A percentile compares a stretch with the other conserved stretches of the same genome.
Conservation (phyloP, 495 filamentous ascomycete genomes). For the Tuber magnatum region DNA sequence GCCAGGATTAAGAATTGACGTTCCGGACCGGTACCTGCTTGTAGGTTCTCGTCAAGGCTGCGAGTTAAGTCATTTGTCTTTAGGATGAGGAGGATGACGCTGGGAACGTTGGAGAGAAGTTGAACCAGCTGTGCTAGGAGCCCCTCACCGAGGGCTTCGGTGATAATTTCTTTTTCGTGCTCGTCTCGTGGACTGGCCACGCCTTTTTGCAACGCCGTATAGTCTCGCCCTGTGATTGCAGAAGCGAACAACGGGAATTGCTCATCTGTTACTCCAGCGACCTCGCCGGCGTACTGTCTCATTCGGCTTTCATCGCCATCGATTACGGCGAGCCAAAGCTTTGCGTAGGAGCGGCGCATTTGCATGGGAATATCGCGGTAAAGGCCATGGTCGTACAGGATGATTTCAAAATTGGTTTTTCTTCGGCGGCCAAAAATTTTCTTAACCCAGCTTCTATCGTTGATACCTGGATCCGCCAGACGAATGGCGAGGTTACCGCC, state of each 20-base stretch:
- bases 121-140: slow-evolving; percentile 81
- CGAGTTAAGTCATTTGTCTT: slow-evolving; percentile 98
- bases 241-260: slow-evolving; percentile 94
- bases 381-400: slow-evolving; percentile 95
- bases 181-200: slow-evolving; percentile 55
- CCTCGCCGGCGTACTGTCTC: slow-evolving; percentile 80
- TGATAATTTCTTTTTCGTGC: slow-evolving; percentile 73
- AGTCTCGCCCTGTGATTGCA: slow-evolving; percentile 94
- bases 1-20: slow-evolving; percentile 91
- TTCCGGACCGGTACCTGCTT: slow-evolving; percentile 79
- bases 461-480: slow-evolving; percentile 45
- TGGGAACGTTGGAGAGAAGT: slow-evolving; percentile 77
- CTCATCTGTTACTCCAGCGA: slow-evolving; percentile 81
- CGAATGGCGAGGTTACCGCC: slow-evolving; percentile 95
- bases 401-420: slow-evolving; percentile 84
- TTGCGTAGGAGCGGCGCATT: slow-evolving; percentile 80
- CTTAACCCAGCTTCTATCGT: slow-evolving; percentile 40
- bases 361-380: slow-evolving; percentile 83
- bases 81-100: slow-evolving; percentile 87
- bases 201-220: slow-evolving; percentile 58
- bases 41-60: slow-evolving; percentile 86
- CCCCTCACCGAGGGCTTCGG: slow-evolving; percentile 70
- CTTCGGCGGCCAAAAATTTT: slow-evolving; percentile 43
- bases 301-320: slow-evolving; percentile 74
- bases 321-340: slow-evolving; percentile 94